These are phyloP conservation scores for Nymphaea thermarum DNA, from an alignment of 164 flowering plant species.

Conservation along the genomic window DNA sequence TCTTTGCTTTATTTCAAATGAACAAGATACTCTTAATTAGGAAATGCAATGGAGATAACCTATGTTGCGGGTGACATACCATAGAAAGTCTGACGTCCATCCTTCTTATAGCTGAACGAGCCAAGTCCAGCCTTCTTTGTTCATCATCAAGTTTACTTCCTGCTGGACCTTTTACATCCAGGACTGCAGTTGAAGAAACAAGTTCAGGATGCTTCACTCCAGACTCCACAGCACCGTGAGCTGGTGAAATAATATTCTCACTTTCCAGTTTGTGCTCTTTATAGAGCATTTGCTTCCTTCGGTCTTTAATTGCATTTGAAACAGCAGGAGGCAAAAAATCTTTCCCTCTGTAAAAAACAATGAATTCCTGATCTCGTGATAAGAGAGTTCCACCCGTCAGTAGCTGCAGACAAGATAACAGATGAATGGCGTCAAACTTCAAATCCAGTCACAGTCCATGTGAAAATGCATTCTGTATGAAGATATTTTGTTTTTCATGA, in stretches of 20 bases:
- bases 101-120: conserved; percentile 24
- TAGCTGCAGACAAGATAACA: conserved; percentile 31
- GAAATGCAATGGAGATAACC: too few species aligned
- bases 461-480: too few species aligned
- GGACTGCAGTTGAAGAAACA: conserved; percentile 14
- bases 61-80: conserved; percentile 28
- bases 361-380: conserved; percentile 65
- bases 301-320: conserved; percentile 68
- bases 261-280: conserved; percentile 2
- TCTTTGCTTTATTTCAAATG: too few species aligned
- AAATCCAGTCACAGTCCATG: too few species aligned
- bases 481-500: too few species aligned
- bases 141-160: conserved; percentile 8
- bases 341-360: conserved; percentile 86
- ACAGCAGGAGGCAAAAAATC: conserved; percentile 88
- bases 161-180: conserved; percentile 8
- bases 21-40: too few species aligned
- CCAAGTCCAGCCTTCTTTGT: conserved; percentile 16
- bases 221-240: conserved; percentile 6
- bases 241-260: conserved; percentile 5
- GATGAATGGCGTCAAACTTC: too few species aligned
- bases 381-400: conserved; percentile 85
- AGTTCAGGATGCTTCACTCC: conserved; percentile 7
- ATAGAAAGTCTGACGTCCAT: conserved; percentile 38
- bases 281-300: conserved; percentile 26